Base-by-base conservation (phyloP, 192 early-diverging fungal species). In the Coemansia sp. region DNA sequence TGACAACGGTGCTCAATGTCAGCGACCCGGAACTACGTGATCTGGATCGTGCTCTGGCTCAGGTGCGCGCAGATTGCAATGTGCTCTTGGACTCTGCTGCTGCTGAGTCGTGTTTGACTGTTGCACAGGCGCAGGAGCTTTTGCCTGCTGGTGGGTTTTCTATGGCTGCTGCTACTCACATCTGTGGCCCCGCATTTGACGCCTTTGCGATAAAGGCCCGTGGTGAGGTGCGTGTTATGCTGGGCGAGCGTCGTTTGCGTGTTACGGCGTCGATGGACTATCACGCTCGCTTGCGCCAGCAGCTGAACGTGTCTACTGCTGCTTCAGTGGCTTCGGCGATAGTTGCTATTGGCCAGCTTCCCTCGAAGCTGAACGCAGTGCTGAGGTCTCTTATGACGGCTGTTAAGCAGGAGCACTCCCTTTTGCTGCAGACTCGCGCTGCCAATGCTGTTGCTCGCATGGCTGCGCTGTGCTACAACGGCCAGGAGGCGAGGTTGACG, bases 331-430 rank as follows among this genome's bases (percentile, higher is more conserved):
- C 95, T n/a, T 85, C 89, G 0, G 93, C 95, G 2, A 83, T 95
- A 3, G 89, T 96, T 0, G 86, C 87, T 8, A 63, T 96, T 28
- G 92, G 90, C 4, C 77, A 64, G 2, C 77, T 98, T 11, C 95
- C 97, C 7, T 59, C 79, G 0, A 95, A 93, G 70, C 83, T 96
- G 8, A 95, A 92, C 63, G 86, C 89, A 0, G 77, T 99, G 9
- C 88, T 98, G 50, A 87, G 94, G 23, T 77, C 89, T 50, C 74
- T 99, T 28, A 97, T 97, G 94, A 87, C 90, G 42, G 86, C 89
- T 14, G 82, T 97, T 61, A 92, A 94, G 74, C 71, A 67, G 38
- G 90, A 91, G 69, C 63, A 43, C 9, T 84, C 82, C 23, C 73
- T 64, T 28, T 71, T 86, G 40, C 60, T 91, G 28, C 90, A 91